These are phyloP conservation scores for Colletotrichum aenigma DNA, from an alignment of 2,329 filamentous ascomycete species.

Conservation along the genomic window DNA sequence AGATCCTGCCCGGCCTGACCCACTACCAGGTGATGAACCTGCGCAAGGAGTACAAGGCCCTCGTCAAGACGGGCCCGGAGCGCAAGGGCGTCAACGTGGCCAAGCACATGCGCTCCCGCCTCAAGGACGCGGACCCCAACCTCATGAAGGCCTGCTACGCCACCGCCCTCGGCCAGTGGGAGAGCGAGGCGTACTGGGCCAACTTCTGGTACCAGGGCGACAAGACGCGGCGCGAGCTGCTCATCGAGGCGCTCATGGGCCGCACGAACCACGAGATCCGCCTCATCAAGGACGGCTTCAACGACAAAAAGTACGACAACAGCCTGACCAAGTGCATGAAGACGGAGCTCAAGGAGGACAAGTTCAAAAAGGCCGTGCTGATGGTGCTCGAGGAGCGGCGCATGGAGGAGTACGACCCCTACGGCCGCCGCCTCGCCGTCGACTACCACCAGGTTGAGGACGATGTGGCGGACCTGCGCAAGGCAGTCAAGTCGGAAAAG, in stretches of 20 bases:
- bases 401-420: constrained; percentile 79
- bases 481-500: constrained; percentile 71
- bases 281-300: constrained; percentile 86
- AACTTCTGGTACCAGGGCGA: constrained; percentile 97
- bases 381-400: constrained; percentile 81
- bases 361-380: constrained; percentile 89
- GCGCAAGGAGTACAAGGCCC: constrained; percentile 86
- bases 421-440: constrained; percentile 61
- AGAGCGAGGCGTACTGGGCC: constrained; percentile 95
- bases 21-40: constrained; percentile 89
- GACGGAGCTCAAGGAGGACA: constrained; percentile 91
- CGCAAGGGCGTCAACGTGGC: constrained; percentile 83
- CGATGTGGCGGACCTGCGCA: constrained; percentile 76
- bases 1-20: constrained; percentile 82
- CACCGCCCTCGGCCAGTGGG: constrained; percentile 87
- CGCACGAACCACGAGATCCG: constrained; percentile 86
- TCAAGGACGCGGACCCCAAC: constrained; percentile 75
- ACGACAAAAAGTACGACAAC: constrained; percentile 89
- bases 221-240: constrained; percentile 80
- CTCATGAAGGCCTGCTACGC: constrained; percentile 93
- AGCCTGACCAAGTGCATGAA: constrained; percentile 85
- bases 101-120: constrained; percentile 78
- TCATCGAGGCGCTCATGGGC: constrained; percentile 94
- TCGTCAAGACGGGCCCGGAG: constrained; percentile 77
- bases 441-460: constrained; percentile 67